Conservation (phyloP, 2,329 filamentous ascomycete genomes). For the Aspergillus arachidicola region DNA sequence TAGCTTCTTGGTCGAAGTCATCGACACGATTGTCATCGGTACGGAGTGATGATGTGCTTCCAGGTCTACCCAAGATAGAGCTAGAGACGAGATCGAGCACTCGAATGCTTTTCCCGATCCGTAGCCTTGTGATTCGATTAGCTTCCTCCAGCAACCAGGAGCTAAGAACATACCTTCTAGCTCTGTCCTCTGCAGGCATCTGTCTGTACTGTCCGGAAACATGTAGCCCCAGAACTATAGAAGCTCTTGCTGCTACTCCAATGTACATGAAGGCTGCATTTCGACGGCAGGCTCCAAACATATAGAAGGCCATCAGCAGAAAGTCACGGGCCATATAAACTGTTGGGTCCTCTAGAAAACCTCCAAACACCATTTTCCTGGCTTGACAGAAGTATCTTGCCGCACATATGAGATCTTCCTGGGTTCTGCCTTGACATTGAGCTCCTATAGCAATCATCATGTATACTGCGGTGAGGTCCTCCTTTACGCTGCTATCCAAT, state of each 20-base stretch:
- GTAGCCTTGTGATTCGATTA: constrained; percentile 3
- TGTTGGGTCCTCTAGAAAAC: constrained; percentile 58
- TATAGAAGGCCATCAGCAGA: constrained; percentile 61
- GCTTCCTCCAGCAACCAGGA: not conserved
- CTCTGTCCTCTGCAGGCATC: constrained; percentile 18
- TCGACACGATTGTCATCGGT: constrained; percentile 2
- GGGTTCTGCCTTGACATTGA: constrained; percentile 44
- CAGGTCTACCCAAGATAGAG: constrained; percentile 52
- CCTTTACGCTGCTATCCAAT: not conserved
- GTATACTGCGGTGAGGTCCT: constrained; percentile 21
- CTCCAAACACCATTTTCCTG: constrained; percentile 46
- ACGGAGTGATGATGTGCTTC: constrained; percentile 32
- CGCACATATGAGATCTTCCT: constrained; percentile 50
- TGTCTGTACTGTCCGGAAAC: constrained; percentile 37
- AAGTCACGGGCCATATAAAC: constrained; percentile 57
- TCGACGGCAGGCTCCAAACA: constrained; percentile 60
- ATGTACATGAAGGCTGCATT: constrained; percentile 67
- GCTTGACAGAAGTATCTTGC: constrained; percentile 41
- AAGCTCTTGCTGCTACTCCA: constrained; percentile 60
- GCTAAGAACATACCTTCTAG: constrained; percentile 21
- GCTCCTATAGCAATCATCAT: constrained; percentile 58
- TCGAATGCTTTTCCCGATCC: constrained; percentile 45
- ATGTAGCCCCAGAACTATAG: constrained; percentile 60
- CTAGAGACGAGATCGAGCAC: constrained; percentile 52
- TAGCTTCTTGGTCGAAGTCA: not conserved